Evolutionary conservation across 805 yeast genomes (phyloP).

Genomic region (Starmera dryadoides): DNA sequence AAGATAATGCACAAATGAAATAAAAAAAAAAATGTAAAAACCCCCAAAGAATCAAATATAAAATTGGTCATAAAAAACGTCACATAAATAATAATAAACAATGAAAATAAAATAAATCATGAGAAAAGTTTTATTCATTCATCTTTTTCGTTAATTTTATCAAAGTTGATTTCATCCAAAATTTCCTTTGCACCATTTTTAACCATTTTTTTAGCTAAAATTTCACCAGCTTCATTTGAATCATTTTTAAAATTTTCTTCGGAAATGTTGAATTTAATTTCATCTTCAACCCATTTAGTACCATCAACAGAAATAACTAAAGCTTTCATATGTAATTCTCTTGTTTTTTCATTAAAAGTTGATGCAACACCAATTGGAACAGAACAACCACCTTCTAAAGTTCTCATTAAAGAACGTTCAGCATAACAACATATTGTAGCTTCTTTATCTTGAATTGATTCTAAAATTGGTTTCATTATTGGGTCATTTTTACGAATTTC

Average conservation of each 20-base stretch:
- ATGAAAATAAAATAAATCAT: background rate
- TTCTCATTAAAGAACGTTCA: constrained; percentile 80
- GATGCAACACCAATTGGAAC: constrained; percentile 92
- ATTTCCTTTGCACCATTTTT: constrained; percentile 78
- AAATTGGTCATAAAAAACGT: constrained; percentile 6
- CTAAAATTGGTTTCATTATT: constrained; percentile 49
- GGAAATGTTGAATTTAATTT: constrained; percentile 21
- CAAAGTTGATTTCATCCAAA: constrained; percentile 71
- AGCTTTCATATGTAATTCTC: constrained; percentile 49
- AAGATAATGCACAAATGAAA: background rate
- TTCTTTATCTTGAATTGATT: constrained; percentile 54
- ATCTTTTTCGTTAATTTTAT: constrained; percentile 37
- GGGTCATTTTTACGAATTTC: constrained; percentile 75
- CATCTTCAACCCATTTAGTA: constrained; percentile 53
- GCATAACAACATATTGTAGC: constrained; percentile 76
- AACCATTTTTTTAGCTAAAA: constrained; percentile 60
- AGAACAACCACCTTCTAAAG: constrained; percentile 95
- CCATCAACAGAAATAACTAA: constrained; percentile 87
- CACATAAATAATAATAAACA: background rate
- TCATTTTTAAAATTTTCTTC: constrained; percentile 39
- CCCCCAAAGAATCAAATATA: background rate
- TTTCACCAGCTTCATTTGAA: constrained; percentile 63
- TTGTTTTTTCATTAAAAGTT: constrained; percentile 37
- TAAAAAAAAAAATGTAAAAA: background rate
- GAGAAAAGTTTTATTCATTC: constrained; percentile 11